These are phyloP conservation scores for Angomonas deanei DNA, from an alignment of 208 protist genomes.

Conservation along the genomic window DNA sequence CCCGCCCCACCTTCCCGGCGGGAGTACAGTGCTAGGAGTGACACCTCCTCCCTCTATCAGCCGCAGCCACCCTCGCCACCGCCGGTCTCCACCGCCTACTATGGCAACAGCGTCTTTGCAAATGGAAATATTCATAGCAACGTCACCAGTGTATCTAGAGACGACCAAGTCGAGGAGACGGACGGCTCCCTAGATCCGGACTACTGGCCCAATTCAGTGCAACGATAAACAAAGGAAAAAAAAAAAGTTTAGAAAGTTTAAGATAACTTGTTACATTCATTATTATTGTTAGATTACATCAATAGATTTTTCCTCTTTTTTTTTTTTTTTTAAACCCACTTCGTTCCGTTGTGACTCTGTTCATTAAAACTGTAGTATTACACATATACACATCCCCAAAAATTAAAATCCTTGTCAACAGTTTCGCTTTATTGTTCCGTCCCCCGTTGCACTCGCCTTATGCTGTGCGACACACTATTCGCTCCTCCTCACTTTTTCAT, in stretches of 20 bases:
- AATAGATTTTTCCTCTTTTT: background rate
- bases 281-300: background rate
- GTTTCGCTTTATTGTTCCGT: too few relatives aligned
- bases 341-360: too few relatives aligned
- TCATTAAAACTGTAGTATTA: too few relatives aligned
- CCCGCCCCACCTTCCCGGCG: slow-evolving; percentile 1
- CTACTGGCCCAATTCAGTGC: slow-evolving; percentile 1
- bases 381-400: too few relatives aligned
- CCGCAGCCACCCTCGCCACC: background rate
- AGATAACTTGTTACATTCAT: too few relatives aligned
- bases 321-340: slow-evolving; percentile 9
- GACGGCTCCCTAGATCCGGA: background rate
- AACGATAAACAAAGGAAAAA: background rate
- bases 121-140: background rate
- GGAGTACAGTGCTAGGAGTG: background rate
- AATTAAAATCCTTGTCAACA: too few relatives aligned
- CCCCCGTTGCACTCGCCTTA: background rate
- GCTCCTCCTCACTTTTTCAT: background rate
- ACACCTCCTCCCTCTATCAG: background rate
- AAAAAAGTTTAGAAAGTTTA: background rate
- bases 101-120: background rate
- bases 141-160: background rate
- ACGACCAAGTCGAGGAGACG: background rate
- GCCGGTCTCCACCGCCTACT: background rate
- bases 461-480: background rate